phyloP scores from a whole-genome alignment of 805 yeast species.

The Starmera pachycereana region DNA sequence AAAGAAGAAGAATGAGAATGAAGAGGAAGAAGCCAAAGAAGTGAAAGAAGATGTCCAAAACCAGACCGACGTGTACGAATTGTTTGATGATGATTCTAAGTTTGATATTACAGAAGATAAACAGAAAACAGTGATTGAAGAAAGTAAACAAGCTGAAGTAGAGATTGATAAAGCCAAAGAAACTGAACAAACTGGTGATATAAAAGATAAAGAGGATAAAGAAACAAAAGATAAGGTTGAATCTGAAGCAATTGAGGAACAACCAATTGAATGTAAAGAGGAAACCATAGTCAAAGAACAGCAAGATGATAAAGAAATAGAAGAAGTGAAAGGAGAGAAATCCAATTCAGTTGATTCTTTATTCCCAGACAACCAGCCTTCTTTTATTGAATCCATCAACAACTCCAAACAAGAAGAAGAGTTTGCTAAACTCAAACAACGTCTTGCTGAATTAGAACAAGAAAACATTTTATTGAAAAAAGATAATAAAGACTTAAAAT shows the following conservation, averaged over 20 bases:
- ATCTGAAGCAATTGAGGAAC: conserved; percentile 4
- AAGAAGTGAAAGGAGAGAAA: conserved; percentile 5
- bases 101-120: not conserved
- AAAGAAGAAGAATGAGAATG: conserved; percentile 23
- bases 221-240: not conserved
- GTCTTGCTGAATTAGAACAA: conserved; percentile 22
- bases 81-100: conserved; percentile 2
- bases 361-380: conserved; percentile 10
- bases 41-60: conserved; percentile 4
- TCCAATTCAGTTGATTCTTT: conserved; percentile 5
- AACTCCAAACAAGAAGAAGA: conserved; percentile 9
- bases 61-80: conserved; percentile 1
- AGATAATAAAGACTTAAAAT: conserved; percentile 27
- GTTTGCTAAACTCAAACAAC: conserved; percentile 21
- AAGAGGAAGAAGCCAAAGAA: conserved; percentile 2
- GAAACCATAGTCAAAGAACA: not conserved
- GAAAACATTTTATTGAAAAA: conserved; percentile 24
- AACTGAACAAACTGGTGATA: conserved; percentile 1
- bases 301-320: conserved; percentile 4
- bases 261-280: not conserved
- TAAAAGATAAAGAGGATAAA: conserved; percentile 4
- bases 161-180: conserved; percentile 3
- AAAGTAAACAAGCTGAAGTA: not conserved
- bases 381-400: conserved; percentile 19
- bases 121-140: conserved; percentile 1